Conservation (phyloP, 352 stramenopile species). For the Pythium dissimile region DNA sequence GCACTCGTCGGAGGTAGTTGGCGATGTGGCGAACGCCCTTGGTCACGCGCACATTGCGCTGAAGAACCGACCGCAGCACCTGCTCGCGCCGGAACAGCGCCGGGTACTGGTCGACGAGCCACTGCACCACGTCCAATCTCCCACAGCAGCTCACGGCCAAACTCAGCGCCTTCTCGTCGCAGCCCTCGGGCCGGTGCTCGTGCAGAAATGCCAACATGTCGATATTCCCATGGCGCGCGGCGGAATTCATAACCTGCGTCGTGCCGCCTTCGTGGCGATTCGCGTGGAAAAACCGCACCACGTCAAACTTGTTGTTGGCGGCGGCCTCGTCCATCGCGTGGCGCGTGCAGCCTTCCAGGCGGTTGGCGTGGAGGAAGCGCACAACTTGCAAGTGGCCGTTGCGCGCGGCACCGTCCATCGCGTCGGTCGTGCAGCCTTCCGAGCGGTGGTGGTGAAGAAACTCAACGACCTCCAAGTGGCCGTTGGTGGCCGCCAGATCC, state of each 20-base stretch:
- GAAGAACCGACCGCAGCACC: neutral
- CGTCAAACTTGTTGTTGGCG: neutral
- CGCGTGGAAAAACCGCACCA: slow-evolving; percentile 11
- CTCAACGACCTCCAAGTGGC: slow-evolving; percentile 6
- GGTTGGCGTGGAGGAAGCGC: slow-evolving; percentile 9
- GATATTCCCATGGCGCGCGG: slow-evolving; percentile 5
- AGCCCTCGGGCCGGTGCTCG: slow-evolving; percentile 3
- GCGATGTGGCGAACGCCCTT: neutral
- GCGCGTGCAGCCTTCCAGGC: slow-evolving; percentile 3
- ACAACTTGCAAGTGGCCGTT: slow-evolving; percentile 9
- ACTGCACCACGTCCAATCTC: neutral
- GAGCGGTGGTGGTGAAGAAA: slow-evolving; percentile 12
- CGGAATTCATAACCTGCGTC: slow-evolving; percentile 1
- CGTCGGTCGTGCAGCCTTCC: slow-evolving; percentile 8
- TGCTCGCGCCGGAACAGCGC: neutral
- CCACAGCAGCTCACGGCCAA: neutral
- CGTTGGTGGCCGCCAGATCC: neutral
- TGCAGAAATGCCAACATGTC: slow-evolving; percentile 10
- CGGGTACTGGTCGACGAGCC: neutral
- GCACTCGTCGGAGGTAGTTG: neutral
- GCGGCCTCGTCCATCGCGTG: slow-evolving; percentile 12
- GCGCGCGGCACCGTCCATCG: slow-evolving; percentile 9
- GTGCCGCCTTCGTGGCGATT: slow-evolving; percentile 15
- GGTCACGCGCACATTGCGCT: neutral
- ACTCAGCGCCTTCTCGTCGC: neutral